phyloP scores from a whole-genome alignment of 345 rosid species.

The Syzygium grande region DNA sequence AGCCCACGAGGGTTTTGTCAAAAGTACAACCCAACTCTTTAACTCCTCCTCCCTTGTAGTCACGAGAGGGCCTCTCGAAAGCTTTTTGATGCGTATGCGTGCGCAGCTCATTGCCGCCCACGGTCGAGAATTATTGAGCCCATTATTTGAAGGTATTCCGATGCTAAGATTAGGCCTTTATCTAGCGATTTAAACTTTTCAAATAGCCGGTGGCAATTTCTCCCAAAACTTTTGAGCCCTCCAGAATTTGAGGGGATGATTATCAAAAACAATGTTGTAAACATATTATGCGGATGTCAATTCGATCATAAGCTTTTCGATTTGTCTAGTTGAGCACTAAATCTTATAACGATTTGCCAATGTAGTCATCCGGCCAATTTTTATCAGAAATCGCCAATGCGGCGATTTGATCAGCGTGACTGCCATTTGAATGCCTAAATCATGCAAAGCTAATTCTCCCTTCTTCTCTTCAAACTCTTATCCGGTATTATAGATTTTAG shows the following conservation, averaged over 20 bases:
- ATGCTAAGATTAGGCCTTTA: background rate
- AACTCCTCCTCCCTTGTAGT: background rate
- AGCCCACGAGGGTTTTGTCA: background rate
- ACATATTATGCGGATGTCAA: background rate
- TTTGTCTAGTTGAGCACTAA: background rate
- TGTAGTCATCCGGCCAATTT: background rate
- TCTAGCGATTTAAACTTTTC: background rate
- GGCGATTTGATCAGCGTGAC: accelerated
- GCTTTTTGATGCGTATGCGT: background rate
- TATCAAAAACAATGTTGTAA: background rate
- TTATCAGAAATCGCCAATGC: accelerated
- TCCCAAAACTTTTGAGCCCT: background rate
- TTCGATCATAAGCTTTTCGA: accelerated
- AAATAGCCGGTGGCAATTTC: background rate
- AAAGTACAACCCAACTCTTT: background rate
- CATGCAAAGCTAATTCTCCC: too few relatives aligned
- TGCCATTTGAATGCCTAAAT: too few relatives aligned
- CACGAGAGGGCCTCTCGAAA: background rate
- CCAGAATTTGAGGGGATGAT: background rate
- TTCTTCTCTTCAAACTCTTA: too few relatives aligned
- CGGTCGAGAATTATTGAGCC: background rate
- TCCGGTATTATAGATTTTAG: too few relatives aligned
- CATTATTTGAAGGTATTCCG: background rate
- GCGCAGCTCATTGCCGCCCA: background rate
- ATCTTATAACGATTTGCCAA: background rate